Base-by-base conservation (phyloP, 768 basidiomycete genomes). In the Phaeotremella skinneri region DNA sequence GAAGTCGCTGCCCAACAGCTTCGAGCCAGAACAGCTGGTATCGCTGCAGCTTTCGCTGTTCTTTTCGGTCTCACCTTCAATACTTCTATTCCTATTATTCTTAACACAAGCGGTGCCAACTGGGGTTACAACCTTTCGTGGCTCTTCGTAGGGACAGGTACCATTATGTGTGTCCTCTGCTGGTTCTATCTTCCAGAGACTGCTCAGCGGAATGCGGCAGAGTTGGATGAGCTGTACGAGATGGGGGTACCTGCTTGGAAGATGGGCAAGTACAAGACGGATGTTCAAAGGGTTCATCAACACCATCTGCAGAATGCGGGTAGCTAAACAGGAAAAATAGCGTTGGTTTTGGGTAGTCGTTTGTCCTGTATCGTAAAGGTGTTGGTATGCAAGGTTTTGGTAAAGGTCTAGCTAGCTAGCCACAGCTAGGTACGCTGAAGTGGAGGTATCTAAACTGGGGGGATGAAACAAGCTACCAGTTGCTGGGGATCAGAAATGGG, bases 191-290 rank as follows among this genome's bases (percentile, higher is more conserved):
- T 58, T 20, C 64, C 64, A 11, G 64, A 66, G 31, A 49, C 55
- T 21, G 53, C 64, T 5, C 52, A 42, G 17, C 52, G 64, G 30
- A 54, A 48, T 23, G 52, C 65, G 6, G 61, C 65, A 29, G 65
- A 67, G 43, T 41, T 67, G 16, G 65, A 67, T 47, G 65, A 67
- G 45, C 52, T 67, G 42, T 67, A 52, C 32, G 58, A 63, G 47
- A 60, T 57, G 41, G 37, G 55, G 5, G 57, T 67, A 27, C 32
- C 49, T 2, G 54, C 65, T 3, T 56, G 59, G 55, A 11, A 25
- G 42, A 29, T 49, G 43, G n/a, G 17, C 13, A 5, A 4, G 4
- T 56, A 55, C 29, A 37, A 43, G 39, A 55, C 54, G 3, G 54
- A 55, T n/a, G 54, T 45, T 21, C 49, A 50, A 20, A 48, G 11